phyloP scores from a whole-genome alignment of 768 basidiomycete species.

The Cystofilobasidium ferigula region DNA sequence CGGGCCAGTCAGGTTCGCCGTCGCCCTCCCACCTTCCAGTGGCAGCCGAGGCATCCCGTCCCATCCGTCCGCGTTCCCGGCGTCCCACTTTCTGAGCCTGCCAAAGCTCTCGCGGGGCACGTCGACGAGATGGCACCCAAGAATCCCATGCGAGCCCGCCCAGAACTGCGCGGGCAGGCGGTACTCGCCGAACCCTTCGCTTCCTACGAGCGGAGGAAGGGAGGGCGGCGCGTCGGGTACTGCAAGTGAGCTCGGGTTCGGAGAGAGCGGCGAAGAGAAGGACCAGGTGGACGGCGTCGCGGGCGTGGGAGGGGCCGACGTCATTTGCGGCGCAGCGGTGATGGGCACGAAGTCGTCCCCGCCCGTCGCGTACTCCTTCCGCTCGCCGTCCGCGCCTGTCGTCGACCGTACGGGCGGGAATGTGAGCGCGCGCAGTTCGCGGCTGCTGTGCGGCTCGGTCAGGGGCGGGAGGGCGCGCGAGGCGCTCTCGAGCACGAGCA shows the following conservation, averaged over 20 bases:
- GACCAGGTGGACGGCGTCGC: conserved; percentile 18
- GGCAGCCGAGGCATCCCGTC: conserved; percentile 42
- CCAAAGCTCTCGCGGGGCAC: conserved; percentile 43
- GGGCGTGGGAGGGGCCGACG: conserved; percentile 25
- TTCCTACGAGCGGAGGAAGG: conserved; percentile 12
- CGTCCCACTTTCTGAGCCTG: conserved; percentile 42
- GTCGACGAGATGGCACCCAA: conserved; percentile 34
- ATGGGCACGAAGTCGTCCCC: conserved; percentile 34
- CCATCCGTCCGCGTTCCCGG: conserved; percentile 43
- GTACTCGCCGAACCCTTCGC: conserved; percentile 24
- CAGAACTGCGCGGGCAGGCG: conserved; percentile 35
- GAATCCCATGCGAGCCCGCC: conserved; percentile 34
- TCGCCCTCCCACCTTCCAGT: conserved; percentile 34
- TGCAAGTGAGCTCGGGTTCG: conserved; percentile 10
- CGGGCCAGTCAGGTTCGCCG: conserved; percentile 32
- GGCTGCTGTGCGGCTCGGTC: conserved; percentile 38
- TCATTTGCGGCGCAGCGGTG: conserved; percentile 34
- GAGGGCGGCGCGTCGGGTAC: conserved; percentile 28
- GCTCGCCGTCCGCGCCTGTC: neutral
- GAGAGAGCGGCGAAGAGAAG: too few species aligned
- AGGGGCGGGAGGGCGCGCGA: conserved; percentile 35
- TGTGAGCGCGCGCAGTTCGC: conserved; percentile 52
- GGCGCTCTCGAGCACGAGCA: conserved; percentile 53
- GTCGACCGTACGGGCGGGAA: conserved; percentile 54
- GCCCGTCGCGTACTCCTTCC: conserved; percentile 32